Evolutionary conservation across 2,329 filamentous ascomycete genomes (phyloP).

Genomic region (Alternaria sp.): DNA sequence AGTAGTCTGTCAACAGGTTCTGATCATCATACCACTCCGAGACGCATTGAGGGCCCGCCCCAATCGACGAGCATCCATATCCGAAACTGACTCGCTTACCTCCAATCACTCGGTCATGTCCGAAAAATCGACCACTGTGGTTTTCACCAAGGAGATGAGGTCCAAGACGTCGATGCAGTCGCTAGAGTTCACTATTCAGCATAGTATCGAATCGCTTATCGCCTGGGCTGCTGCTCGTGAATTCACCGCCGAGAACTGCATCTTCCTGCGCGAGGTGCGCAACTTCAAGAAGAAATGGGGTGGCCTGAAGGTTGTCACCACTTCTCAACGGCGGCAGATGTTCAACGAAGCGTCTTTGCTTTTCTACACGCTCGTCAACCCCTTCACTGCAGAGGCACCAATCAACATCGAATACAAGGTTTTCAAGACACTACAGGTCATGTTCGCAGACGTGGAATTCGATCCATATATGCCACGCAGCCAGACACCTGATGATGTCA

Average conservation of each 20-base stretch:
- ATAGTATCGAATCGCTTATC: slow-evolving; percentile 49
- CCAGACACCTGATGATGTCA: slow-evolving; percentile 32
- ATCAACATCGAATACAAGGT: slow-evolving; percentile 54
- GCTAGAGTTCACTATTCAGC: slow-evolving; percentile 46
- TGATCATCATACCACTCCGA: slow-evolving; percentile 48
- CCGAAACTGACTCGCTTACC: slow-evolving; percentile 39
- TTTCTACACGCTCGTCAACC: slow-evolving; percentile 51
- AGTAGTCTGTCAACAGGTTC: slow-evolving; percentile 49
- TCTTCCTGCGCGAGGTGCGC: slow-evolving; percentile 51
- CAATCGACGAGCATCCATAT: slow-evolving; percentile 30
- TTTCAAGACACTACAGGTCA: slow-evolving; percentile 45
- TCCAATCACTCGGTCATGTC: slow-evolving; percentile 33
- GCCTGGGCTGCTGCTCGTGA: slow-evolving; percentile 48
- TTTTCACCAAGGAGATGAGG: slow-evolving; percentile 41
- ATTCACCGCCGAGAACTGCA: slow-evolving; percentile 51
- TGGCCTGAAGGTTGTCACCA: slow-evolving; percentile 35
- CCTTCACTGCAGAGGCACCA: slow-evolving; percentile 48
- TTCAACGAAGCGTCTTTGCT: slow-evolving; percentile 50
- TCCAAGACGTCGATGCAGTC: slow-evolving; percentile 50
- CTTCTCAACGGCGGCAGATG: slow-evolving; percentile 47
- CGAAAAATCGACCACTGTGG: slow-evolving; percentile 32
- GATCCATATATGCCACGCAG: slow-evolving; percentile 47
- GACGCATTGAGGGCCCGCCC: slow-evolving; percentile 37
- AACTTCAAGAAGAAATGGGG: slow-evolving; percentile 51
- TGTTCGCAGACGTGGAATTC: slow-evolving; percentile 46